Evolutionary conservation across 2,329 filamentous ascomycete genomes (phyloP), one percentile per base, ranked within the genome.

Genomic region (Amauroascus niger): DNA sequence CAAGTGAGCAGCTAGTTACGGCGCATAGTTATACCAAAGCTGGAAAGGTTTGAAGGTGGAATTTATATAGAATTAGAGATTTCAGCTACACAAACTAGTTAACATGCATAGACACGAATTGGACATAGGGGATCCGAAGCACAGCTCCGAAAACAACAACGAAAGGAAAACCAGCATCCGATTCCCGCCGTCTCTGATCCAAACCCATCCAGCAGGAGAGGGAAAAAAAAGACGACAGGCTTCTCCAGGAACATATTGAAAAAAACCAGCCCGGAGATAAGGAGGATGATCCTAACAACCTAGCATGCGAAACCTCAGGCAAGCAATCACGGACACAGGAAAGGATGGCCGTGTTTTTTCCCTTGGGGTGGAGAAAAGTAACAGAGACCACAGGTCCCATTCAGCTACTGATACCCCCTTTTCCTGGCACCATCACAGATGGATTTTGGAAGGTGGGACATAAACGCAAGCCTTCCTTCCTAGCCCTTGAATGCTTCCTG

Each of bases 231-330:
- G 57, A 57, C 55, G 53, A 49, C 62, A 59, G 64, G 68, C 65
- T 57, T 62, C 61, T 65, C 67, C 67, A 67, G 68, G 67, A 60
- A 35, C 16, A 35, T 35, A 7, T 9, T 45, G 13, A 16, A 9
- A 53, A 67, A 64, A 64, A 54, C 72, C 69, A 74, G 73, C 74
- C 69, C 69, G 69, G 71, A 75, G 70, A 64, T 40, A 72, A 78
- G 78, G 76, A 72, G 68, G 75, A 78, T 78, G 76, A 76, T 55
- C 74, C 76, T 76, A 77, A 68, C 61, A 63, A 43, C 45, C 51
- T 18, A 18, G 33, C n/a, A 22, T 33, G 9, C 14, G n/a, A n/a
- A 33, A 39, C 20, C 37, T 22, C 4, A 18, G 32, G 41, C 6
- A n/a, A 43, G 22, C 35, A 16, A 4, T 26, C 33, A 22, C n/a